Base-by-base conservation (phyloP, 495 filamentous ascomycete species). In the Penicillium odoratum region DNA sequence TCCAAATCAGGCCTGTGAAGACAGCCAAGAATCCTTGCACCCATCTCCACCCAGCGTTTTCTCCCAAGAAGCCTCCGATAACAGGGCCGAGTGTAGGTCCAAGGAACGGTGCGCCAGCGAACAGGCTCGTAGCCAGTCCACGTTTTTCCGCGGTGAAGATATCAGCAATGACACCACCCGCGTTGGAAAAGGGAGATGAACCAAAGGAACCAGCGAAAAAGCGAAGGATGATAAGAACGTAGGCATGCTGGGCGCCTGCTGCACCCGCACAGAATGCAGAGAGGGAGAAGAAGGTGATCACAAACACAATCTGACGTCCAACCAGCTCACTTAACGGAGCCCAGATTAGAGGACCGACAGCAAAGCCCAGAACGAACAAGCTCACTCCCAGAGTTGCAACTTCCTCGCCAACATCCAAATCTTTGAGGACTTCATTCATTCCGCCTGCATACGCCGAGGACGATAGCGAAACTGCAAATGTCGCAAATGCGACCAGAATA, bases 1-100 rank as follows among this genome's bases (percentile, higher is more conserved):
- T 56, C 44, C 69, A 61, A 26, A 60, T 33, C 5, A 57, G 1
- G 3, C 59, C 63, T 9, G 48, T 30, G 33, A 61, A 59, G 7
- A 49, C 36, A 8, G 52, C 56, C n/a, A 66, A 47, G 48, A 66
- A 52, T 6, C 63, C 56, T 26, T 53, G 45, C 31, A 56, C 54
- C 46, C 46, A 49, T 44, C 29, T 9, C 54, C 54, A 56, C 7
- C 54, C 54, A 5, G 45, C 46, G 7, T 56, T 50, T 13, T 50
- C 33, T 4, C 33, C 21, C 7, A 56, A 7, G 13, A 50, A 56
- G 5, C 54, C 54, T 28, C 54, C 54, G 26, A 56, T 43, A 33
- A 56, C 29, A 28, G 54, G 54, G 3, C 54, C 54, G 3, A 56
- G 21, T 7, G 46, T 25, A 15, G 54, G 54, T 15, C 54, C 54